These are phyloP conservation scores for Rhipidocladum racemiflorum DNA, from an alignment of 176 grass and related monocot genomes.

Conservation along the genomic window DNA sequence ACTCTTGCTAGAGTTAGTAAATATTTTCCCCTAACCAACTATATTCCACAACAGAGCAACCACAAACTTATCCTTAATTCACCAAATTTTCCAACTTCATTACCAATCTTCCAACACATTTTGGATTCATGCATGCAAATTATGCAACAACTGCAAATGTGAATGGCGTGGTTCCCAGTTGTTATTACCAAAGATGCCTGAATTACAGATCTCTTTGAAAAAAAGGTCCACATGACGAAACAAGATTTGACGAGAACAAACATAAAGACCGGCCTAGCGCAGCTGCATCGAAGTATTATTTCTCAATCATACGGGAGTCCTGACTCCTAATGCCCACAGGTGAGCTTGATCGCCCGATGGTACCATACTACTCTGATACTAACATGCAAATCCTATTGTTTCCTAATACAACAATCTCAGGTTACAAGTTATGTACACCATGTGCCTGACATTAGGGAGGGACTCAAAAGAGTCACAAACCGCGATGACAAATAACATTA, in stretches of 20 bases:
- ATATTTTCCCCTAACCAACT: no score
- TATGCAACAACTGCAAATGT: conserved; percentile 1
- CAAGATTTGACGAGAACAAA: conserved; percentile 14
- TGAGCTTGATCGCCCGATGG: conserved; percentile 29
- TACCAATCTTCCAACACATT: not conserved
- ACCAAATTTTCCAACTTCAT: not conserved
- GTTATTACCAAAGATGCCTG: conserved; percentile 19
- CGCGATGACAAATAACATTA: conserved; percentile 30
- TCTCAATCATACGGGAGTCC: not conserved
- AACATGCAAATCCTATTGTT: conserved; percentile 30
- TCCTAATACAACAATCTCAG: conserved; percentile 52
- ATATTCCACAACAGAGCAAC: no score
- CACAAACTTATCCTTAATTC: not conserved
- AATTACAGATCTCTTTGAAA: not conserved
- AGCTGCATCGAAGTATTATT: conserved; percentile 29
- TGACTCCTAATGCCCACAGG: conserved; percentile 23
- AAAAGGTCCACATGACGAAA: conserved; percentile 3
- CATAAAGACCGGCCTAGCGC: not conserved
- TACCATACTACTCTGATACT: conserved; percentile 31
- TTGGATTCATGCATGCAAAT: not conserved
- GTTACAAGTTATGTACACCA: conserved; percentile 49
- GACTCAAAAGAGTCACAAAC: conserved; percentile 7
- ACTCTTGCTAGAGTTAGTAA: no score
- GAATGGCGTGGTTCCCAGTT: not conserved
- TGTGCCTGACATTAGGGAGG: conserved; percentile 27